Conservation (phyloP, 2,329 filamentous ascomycete genomes). For the Pezicula neosporulosa region DNA sequence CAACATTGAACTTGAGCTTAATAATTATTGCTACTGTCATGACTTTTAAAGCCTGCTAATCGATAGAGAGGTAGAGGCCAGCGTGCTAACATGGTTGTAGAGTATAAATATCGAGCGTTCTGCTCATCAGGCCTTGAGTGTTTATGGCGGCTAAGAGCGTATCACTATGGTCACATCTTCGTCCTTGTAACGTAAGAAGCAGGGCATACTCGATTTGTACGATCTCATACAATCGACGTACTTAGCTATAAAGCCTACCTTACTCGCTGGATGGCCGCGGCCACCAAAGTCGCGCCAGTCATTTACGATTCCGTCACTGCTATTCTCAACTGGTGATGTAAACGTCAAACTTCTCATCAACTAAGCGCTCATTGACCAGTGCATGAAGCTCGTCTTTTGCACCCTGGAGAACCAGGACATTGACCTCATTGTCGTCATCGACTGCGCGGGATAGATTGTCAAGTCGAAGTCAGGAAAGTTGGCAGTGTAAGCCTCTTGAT, state of each 20-base stretch:
- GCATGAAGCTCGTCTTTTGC: slow-evolving; percentile 88
- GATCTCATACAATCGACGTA: too few species aligned
- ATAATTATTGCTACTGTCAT: too few species aligned
- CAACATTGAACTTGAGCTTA: too few species aligned
- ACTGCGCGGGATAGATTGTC: neutral
- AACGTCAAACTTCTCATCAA: slow-evolving; percentile 94
- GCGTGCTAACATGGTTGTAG: slow-evolving; percentile 34
- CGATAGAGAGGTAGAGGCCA: slow-evolving; percentile 27
- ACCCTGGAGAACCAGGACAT: slow-evolving; percentile 90
- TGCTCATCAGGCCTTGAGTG: slow-evolving; percentile 40
- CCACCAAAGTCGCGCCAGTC: too few species aligned
- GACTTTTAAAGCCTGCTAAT: too few species aligned
- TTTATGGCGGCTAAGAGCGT: slow-evolving; percentile 38
- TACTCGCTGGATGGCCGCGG: too few species aligned
- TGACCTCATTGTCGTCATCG: slow-evolving; percentile 60
- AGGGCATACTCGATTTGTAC: too few species aligned
- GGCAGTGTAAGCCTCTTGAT: neutral
- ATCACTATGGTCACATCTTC: slow-evolving; percentile 44
- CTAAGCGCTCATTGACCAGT: slow-evolving; percentile 86
- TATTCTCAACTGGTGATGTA: slow-evolving; percentile 98
- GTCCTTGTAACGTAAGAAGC: too few species aligned
- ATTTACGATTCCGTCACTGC: too few species aligned
- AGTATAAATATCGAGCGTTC: slow-evolving; percentile 50
- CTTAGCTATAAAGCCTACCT: too few species aligned
- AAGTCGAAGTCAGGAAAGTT: neutral